A percentile compares a stretch with the other conserved stretches of the same genome.
Conservation (phyloP, 345 rosid genomes). For the Corchorus olitorius region DNA sequence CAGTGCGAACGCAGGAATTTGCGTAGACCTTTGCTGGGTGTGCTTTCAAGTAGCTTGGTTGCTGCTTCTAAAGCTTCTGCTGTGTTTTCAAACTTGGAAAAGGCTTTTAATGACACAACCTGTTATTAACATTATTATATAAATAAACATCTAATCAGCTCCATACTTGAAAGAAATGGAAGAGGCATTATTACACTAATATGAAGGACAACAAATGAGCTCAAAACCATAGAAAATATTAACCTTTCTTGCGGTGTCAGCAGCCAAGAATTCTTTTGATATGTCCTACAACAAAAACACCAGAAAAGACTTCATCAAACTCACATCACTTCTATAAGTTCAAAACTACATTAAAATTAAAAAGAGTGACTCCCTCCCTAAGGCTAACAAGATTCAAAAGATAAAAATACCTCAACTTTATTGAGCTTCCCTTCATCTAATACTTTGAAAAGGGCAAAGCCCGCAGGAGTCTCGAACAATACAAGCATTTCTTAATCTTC, state of each 20-base stretch:
- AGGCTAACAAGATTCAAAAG: background rate
- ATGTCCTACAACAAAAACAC: slow-evolving; percentile 60
- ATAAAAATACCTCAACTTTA: slow-evolving; percentile 60
- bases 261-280: slow-evolving; percentile 52
- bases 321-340: background rate
- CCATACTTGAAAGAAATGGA: background rate
- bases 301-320: background rate
- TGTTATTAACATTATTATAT: slow-evolving; percentile 19
- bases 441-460: slow-evolving; percentile 76
- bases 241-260: slow-evolving; percentile 70
- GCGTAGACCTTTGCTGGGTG: slow-evolving; percentile 74
- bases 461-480: slow-evolving; percentile 74
- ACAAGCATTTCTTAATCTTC: slow-evolving; percentile 49
- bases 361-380: no score
- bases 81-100: slow-evolving; percentile 88
- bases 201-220: background rate
- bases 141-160: background rate
- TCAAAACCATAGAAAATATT: background rate
- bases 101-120: slow-evolving; percentile 84
- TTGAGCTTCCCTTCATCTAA: slow-evolving; percentile 80
- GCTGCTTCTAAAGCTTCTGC: slow-evolving; percentile 83
- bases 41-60: slow-evolving; percentile 67
- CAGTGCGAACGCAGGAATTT: slow-evolving; percentile 78
- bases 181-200: background rate
- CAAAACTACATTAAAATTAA: background rate